Evolutionary conservation across 2,329 filamentous ascomycete species (phyloP).

Genomic region (Colletotrichum lini): DNA sequence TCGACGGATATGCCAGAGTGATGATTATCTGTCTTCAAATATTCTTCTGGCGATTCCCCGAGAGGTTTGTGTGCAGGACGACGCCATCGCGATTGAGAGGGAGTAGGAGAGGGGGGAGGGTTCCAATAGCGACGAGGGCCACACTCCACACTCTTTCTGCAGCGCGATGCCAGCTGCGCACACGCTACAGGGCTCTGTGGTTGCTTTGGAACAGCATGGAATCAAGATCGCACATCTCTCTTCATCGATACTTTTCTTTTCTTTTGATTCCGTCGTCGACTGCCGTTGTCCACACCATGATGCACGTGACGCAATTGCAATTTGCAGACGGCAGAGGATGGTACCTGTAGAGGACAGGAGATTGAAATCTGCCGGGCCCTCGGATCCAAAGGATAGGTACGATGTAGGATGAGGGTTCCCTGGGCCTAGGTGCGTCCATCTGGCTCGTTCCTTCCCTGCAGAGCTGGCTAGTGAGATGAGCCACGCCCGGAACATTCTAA

Average conservation of each 20-base stretch:
- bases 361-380: no score
- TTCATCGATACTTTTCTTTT: no score
- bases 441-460: background rate
- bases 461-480: background rate
- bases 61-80: background rate
- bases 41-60: background rate
- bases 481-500: background rate
- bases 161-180: background rate
- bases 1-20: background rate
- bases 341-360: no score
- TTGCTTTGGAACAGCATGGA: no score
- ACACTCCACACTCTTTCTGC: background rate
- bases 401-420: conserved; percentile 44
- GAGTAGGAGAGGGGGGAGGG: no score
- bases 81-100: background rate
- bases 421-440: conserved; percentile 27
- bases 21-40: background rate
- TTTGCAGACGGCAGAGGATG: no score
- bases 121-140: background rate
- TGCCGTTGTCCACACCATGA: no score
- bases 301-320: no score
- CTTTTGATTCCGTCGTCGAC: no score
- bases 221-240: no score
- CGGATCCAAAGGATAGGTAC: no score
- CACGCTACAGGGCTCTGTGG: no score